A percentile compares a stretch with the other conserved stretches of the same genome.
phyloP scores from a whole-genome alignment of 2,329 filamentous ascomycete species.

The Aspergillus vadensis region DNA sequence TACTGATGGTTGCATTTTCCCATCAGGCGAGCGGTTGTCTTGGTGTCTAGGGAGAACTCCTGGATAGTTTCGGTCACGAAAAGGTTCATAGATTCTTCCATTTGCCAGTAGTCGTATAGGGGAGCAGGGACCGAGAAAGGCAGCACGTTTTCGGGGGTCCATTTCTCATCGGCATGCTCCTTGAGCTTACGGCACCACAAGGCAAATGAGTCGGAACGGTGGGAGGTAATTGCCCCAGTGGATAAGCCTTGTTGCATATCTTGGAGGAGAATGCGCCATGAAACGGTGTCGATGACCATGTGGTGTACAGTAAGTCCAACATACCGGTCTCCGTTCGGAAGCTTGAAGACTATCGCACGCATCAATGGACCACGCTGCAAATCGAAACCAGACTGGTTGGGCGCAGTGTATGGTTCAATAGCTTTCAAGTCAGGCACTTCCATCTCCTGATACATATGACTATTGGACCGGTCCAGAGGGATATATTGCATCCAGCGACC shows the following conservation, averaged over 20 bases:
- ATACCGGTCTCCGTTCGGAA: conserved; percentile 1
- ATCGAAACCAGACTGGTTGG: conserved; percentile 1
- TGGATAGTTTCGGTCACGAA: conserved; percentile 23
- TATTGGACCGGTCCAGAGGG: neutral
- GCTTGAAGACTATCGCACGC: neutral
- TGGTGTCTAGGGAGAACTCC: neutral
- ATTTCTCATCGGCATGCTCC: conserved; percentile 46
- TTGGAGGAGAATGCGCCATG: conserved; percentile 17
- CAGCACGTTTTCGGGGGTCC: neutral
- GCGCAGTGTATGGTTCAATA: neutral
- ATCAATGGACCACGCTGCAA: neutral
- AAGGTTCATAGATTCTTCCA: conserved; percentile 59
- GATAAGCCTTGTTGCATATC: conserved; percentile 26
- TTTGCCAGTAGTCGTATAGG: neutral
- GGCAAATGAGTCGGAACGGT: conserved; percentile 7
- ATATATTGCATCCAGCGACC: neutral
- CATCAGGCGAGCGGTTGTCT: conserved; percentile 11
- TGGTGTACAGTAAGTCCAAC: conserved; percentile 14
- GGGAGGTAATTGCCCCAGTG: conserved; percentile 50
- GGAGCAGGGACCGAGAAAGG: neutral
- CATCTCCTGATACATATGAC: neutral
- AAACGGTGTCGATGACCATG: conserved; percentile 18
- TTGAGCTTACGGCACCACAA: conserved; percentile 29
- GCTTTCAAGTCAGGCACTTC: neutral
- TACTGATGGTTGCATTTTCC: conserved; percentile 11